These are phyloP conservation scores for Gastroboletus turbinatus DNA, from an alignment of 1,284 basidiomycete genomes.

Conservation along the genomic window DNA sequence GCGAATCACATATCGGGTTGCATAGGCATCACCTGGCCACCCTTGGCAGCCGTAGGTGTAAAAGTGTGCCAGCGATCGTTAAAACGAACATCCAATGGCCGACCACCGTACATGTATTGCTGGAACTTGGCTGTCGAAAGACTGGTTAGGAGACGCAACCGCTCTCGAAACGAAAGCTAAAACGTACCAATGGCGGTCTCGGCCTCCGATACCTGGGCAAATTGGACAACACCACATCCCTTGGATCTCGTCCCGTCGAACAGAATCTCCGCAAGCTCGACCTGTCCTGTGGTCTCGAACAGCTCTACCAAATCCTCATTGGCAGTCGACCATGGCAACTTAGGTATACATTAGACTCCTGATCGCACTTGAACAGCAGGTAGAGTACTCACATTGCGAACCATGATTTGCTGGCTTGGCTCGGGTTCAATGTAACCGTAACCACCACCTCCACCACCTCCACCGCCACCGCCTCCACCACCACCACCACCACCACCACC, in stretches of 20 bases:
- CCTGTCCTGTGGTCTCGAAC: constrained; percentile 96
- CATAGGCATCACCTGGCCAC: constrained; percentile 66
- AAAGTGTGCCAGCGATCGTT: constrained; percentile 93
- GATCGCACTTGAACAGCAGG: too few relatives aligned
- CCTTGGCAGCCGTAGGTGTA: constrained; percentile 79
- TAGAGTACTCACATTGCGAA: constrained; percentile 80
- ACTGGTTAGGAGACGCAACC: not conserved
- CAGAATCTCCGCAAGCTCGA: constrained; percentile 91
- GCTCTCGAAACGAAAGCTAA: not conserved
- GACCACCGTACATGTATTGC: constrained; percentile 87
- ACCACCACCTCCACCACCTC: constrained; percentile 31
- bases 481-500: constrained; percentile 32
- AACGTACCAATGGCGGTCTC: constrained; percentile 86
- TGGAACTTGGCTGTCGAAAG: constrained; percentile 78
- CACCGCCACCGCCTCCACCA: constrained; percentile 33
- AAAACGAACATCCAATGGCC: constrained; percentile 86
- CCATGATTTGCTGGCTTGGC: constrained; percentile 95
- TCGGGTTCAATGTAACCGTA: constrained; percentile 53
- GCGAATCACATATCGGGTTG: constrained; percentile 43
- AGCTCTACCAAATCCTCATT: constrained; percentile 98
- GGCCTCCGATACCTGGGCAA: constrained; percentile 84
- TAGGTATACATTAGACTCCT: not conserved
- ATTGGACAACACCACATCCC: constrained; percentile 94
- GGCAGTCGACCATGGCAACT: constrained; percentile 99
- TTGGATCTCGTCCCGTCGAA: constrained; percentile 90